Evolutionary conservation across 129 eudicot genomes (phyloP).

Genomic region (Tagetes patula): DNA sequence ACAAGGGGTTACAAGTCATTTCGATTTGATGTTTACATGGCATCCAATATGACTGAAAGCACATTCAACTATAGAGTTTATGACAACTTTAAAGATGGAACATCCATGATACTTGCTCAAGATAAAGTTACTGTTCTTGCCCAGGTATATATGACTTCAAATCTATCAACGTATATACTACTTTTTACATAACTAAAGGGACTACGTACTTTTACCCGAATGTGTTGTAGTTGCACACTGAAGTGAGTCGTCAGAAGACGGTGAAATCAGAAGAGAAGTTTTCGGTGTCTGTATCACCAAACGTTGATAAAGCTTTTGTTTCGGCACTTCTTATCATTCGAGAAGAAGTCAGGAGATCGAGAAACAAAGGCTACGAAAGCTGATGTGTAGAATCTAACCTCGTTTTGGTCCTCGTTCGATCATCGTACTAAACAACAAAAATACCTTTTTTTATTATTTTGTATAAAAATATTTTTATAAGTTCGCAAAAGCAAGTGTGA

Average conservation of each 20-base stretch:
- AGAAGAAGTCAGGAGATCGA: slow-evolving; percentile 41
- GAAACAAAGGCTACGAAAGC: slow-evolving; percentile 40
- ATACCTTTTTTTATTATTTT: background rate
- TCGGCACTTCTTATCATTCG: slow-evolving; percentile 39
- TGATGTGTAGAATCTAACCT: background rate
- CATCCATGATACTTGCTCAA: slow-evolving; percentile 35
- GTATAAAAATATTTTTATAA: background rate
- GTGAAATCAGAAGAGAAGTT: slow-evolving; percentile 29
- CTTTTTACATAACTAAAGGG: no score
- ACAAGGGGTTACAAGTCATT: slow-evolving; percentile 37
- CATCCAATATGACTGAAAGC: slow-evolving; percentile 43
- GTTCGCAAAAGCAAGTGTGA: background rate
- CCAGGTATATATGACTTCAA: slow-evolving; percentile 23
- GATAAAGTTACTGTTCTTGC: slow-evolving; percentile 36
- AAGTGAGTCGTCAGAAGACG: slow-evolving; percentile 28
- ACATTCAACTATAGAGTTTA: slow-evolving; percentile 40
- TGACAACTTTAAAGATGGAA: slow-evolving; percentile 40
- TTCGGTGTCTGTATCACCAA: slow-evolving; percentile 36
- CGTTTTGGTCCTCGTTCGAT: slow-evolving; percentile 1
- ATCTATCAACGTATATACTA: background rate
- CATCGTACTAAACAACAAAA: background rate
- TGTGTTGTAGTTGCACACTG: slow-evolving; percentile 30
- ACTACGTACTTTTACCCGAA: background rate
- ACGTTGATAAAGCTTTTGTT: slow-evolving; percentile 40
- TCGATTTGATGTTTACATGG: slow-evolving; percentile 34